Evolutionary conservation across 176 grass and related monocot species (phyloP).

Genomic region (Elaeis guineensis): DNA sequence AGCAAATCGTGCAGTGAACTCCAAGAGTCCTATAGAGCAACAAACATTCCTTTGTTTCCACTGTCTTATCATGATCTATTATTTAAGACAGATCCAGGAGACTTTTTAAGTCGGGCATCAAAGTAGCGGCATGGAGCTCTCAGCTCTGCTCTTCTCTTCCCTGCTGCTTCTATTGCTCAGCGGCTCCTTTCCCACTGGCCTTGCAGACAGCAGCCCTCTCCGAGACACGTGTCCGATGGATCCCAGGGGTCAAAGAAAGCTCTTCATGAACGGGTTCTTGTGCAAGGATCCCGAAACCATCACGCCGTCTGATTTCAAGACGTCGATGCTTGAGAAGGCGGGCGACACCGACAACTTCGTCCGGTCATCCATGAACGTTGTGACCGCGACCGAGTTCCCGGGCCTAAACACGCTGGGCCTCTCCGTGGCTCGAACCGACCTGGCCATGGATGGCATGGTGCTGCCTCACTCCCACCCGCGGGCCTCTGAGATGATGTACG

Average conservation of each 20-base stretch:
- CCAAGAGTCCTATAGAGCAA: conserved; percentile 17
- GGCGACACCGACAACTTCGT: conserved; percentile 25
- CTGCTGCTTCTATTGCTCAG: conserved; percentile 8
- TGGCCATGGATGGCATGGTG: conserved; percentile 20
- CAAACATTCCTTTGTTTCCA: conserved; percentile 10
- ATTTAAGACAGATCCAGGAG: conserved; percentile 15
- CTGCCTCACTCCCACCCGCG: conserved; percentile 50
- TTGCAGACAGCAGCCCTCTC: conserved; percentile 29
- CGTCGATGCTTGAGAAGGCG: conserved; percentile 30
- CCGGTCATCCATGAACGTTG: conserved; percentile 31
- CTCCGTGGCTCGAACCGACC: conserved; percentile 26
- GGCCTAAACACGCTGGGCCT: conserved; percentile 55
- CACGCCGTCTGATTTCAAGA: conserved; percentile 48
- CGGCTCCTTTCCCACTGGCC: conserved; percentile 1
- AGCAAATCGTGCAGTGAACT: conserved; percentile 49
- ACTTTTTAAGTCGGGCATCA: background rate
- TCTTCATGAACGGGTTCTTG: conserved; percentile 46
- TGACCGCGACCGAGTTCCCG: conserved; percentile 42
- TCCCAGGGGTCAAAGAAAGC: conserved; percentile 20
- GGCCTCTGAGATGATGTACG: conserved; percentile 42
- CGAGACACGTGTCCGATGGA: conserved; percentile 50
- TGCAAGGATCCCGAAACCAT: conserved; percentile 42
- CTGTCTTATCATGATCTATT: conserved; percentile 18
- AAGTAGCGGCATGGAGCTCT: conserved; percentile 20
- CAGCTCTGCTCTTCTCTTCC: background rate